These are phyloP conservation scores for Tricholoma furcatifolium DNA, from an alignment of 768 basidiomycete genomes.

Conservation along the genomic window DNA sequence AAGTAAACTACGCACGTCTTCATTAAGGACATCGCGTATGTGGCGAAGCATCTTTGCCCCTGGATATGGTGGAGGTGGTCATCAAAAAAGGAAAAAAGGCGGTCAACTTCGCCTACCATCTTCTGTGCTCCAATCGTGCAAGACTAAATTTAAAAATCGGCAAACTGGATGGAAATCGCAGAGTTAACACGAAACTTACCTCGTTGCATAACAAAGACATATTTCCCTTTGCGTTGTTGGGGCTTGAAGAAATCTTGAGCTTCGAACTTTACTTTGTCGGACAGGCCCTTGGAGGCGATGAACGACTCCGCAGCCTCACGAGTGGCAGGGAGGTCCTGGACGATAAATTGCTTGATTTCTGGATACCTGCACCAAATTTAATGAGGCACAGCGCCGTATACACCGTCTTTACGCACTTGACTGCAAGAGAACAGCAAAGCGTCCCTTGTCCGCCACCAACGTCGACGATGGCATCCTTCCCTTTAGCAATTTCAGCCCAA, in stretches of 20 bases:
- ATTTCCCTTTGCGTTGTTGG: constrained; percentile 38
- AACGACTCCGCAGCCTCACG: constrained; percentile 32
- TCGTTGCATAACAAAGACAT: constrained; percentile 37
- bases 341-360: constrained; percentile 35
- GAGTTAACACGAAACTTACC: constrained; percentile 18
- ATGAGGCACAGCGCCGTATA: not conserved
- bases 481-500: constrained; percentile 31
- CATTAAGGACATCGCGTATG: constrained; percentile 32
- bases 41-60: constrained; percentile 35
- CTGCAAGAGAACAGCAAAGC: constrained; percentile 35
- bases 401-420: constrained; percentile 23
- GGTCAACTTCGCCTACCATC: constrained; percentile 18
- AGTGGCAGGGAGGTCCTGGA: constrained; percentile 37
- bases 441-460: constrained; percentile 41
- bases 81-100: not conserved
- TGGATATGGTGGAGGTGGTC: not conserved
- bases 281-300: constrained; percentile 31
- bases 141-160: constrained; percentile 19
- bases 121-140: constrained; percentile 38
- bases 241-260: constrained; percentile 39
- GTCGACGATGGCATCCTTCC: constrained; percentile 39
- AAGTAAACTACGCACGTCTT: constrained; percentile 23
- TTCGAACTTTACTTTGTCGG: constrained; percentile 33
- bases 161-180: not conserved
- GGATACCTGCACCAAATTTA: constrained; percentile 26